These are phyloP conservation scores for Moricandia arvensis DNA, from an alignment of 345 rosid species.

Conservation along the genomic window DNA sequence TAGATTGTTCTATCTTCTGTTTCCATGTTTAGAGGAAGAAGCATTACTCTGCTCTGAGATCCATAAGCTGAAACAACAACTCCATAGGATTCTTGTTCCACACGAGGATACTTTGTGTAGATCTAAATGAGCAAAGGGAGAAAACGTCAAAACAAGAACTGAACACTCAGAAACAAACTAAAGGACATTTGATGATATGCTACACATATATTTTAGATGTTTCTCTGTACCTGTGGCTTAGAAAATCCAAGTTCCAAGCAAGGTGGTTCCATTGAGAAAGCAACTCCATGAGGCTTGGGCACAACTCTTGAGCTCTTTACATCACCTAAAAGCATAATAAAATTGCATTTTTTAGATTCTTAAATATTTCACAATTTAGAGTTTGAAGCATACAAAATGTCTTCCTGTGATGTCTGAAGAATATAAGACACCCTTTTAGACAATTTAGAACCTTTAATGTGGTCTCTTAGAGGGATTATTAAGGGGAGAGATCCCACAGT, in stretches of 20 bases:
- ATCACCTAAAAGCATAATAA: constrained; percentile 47
- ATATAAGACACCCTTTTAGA: too few species aligned
- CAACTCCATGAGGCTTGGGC: constrained; percentile 36
- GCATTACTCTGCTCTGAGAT: constrained; percentile 71
- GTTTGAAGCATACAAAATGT: neutral
- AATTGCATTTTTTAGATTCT: neutral
- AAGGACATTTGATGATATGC: neutral
- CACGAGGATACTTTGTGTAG: constrained; percentile 38
- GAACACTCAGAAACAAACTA: neutral
- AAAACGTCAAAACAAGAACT: neutral
- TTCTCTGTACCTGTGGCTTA: constrained; percentile 58
- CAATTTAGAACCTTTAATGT: too few species aligned
- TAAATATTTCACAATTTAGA: neutral
- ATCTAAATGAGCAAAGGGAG: constrained; percentile 39
- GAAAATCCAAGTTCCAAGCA: constrained; percentile 65
- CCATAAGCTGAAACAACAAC: constrained; percentile 62
- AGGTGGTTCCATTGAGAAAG: constrained; percentile 52
- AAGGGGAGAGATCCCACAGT: too few species aligned
- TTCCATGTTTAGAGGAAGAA: constrained; percentile 75
- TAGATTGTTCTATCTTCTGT: constrained; percentile 77
- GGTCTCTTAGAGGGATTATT: too few species aligned
- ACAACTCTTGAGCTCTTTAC: constrained; percentile 50
- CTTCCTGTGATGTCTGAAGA: too few species aligned
- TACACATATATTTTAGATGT: neutral
- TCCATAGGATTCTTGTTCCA: constrained; percentile 75